Evolutionary conservation across 83 land plant genomes (phyloP).

Genomic region (Thuja plicata): DNA sequence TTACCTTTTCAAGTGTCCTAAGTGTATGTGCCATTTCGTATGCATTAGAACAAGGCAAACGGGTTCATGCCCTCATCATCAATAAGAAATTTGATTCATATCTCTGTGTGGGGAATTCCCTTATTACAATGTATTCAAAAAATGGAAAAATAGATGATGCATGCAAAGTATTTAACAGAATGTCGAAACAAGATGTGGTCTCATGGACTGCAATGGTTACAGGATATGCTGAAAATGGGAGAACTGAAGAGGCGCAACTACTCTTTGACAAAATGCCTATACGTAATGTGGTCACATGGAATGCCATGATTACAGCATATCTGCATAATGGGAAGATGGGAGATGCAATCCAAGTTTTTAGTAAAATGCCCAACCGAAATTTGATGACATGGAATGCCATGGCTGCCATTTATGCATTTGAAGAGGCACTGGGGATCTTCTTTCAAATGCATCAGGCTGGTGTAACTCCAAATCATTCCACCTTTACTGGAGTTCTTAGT

Average conservation of each 20-base stretch:
- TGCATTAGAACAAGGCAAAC: neutral
- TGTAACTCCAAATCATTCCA: constrained; percentile 13
- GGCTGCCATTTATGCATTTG: neutral
- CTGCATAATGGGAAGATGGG: neutral
- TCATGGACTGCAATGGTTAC: constrained; percentile 25
- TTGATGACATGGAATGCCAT: constrained; percentile 8
- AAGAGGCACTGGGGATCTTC: neutral
- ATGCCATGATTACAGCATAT: constrained; percentile 1
- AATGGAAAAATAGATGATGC: constrained; percentile 13
- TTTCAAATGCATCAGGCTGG: constrained; percentile 15
- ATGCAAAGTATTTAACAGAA: constrained; percentile 15
- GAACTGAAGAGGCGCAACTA: neutral
- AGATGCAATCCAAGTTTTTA: neutral
- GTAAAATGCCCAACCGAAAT: constrained; percentile 4
- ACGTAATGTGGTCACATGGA: neutral
- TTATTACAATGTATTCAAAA: constrained; percentile 20
- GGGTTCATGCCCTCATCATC: neutral
- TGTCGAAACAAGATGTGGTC: constrained; percentile 14
- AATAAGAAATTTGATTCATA: constrained; percentile 4
- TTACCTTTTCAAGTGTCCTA: constrained; percentile 11
- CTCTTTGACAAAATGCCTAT: constrained; percentile 17
- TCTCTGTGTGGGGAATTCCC: neutral
- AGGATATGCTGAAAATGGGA: constrained; percentile 6
- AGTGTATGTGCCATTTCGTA: constrained; percentile 8
- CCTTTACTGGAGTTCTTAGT: constrained; percentile 18